These are phyloP conservation scores for Aureobasidium sp. DNA, from an alignment of 2,329 filamentous ascomycete species.

Conservation along the genomic window DNA sequence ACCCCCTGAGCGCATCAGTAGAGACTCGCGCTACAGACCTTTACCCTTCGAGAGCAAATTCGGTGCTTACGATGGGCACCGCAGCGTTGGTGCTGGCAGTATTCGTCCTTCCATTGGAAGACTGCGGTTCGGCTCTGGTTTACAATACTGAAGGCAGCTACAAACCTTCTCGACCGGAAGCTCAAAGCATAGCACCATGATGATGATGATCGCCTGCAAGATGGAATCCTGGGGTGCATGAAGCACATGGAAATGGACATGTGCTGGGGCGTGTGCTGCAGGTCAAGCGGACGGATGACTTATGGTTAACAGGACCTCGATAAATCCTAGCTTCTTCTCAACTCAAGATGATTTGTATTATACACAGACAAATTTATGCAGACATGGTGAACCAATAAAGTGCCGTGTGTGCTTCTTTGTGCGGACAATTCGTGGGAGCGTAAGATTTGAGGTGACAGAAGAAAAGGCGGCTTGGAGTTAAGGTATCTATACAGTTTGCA, in stretches of 20 bases:
- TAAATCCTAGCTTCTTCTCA: neutral
- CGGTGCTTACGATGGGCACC: slow-evolving; percentile 18
- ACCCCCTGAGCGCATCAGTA: slow-evolving; percentile 31
- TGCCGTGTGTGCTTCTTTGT: neutral
- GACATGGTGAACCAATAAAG: neutral
- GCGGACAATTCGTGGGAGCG: neutral
- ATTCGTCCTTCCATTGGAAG: neutral
- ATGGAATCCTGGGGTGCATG: neutral
- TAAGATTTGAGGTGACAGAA: slow-evolving; percentile 1
- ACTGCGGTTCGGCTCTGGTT: neutral
- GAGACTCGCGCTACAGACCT: slow-evolving; percentile 30
- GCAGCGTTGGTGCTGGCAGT: neutral
- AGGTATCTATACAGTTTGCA: slow-evolving; percentile 14
- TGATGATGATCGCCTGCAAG: neutral
- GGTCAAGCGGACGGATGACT: neutral
- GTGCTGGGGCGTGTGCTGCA: neutral
- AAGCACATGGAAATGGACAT: neutral
- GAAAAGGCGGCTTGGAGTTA: slow-evolving; percentile 8
- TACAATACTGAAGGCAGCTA: neutral
- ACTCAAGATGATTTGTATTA: neutral
- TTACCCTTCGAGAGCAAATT: slow-evolving; percentile 21
- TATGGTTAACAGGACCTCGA: neutral
- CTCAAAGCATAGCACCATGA: neutral
- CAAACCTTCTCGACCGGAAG: neutral
- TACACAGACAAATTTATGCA: neutral